Evolutionary conservation across 805 yeast species (phyloP), one percentile per base, ranked within the genome.

Genomic region (Ascoidea rubescens): DNA sequence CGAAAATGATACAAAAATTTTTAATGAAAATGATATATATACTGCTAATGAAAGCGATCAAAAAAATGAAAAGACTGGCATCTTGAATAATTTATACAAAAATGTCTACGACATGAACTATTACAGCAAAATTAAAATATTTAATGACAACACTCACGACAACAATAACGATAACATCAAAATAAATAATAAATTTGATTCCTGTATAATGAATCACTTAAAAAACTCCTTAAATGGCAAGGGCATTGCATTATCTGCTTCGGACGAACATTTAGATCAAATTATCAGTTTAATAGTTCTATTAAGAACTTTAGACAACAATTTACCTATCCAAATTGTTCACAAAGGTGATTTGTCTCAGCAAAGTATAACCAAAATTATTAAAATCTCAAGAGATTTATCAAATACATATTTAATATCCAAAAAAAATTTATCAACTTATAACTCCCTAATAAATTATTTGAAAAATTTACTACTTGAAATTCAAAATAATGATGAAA

Each of bases 311-410:
- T 48, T 60, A 8, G 64, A 65, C 1, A 73, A 71, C 57, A 54
- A 50, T 10, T 57, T 69, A 31, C 78, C 78, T 5, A 67, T 73
- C 44, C 71, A 73, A 60, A 55, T 73, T 5, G 59, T 73, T n/a
- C 66, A 62, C 50, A 64, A 64, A 50, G 69, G 66, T 42, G 67
- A 68, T 48, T 49, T 68, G 65, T 70, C 57, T 1, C 50, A 57
- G 12, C 60, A 60, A 1, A 53, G 66, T 0, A 67, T 67, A 31
- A 60, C 65, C 17, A 57, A 56, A 30, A 54, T 75, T n/a, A 57
- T 64, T 16, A 60, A 65, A 14, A 58, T 66, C 12, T 73, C 77
- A 0, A 61, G 69, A 3, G 72, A 43, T 65, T 59, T 58, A 48
- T 14, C 43, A 8, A 10, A 37, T 37, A 10, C 43, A 10, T 37